Evolutionary conservation across 108 stramenopile genomes (phyloP).

Genomic region (Cyclotella atomus): DNA sequence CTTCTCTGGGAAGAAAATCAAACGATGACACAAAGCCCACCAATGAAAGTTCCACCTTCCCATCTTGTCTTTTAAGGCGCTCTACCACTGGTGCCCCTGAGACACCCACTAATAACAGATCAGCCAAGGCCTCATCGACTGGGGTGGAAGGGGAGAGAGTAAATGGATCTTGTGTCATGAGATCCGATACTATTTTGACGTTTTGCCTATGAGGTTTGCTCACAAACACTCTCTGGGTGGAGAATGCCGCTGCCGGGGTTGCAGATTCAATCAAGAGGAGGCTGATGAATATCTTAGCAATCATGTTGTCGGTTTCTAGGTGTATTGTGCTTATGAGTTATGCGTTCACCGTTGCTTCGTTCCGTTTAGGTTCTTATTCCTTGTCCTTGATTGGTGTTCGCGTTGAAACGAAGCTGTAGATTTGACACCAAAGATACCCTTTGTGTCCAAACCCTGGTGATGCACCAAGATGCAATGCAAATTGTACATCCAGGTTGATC

Average conservation of each 20-base stretch:
- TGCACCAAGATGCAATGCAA: too few relatives aligned
- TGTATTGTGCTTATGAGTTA: too few relatives aligned
- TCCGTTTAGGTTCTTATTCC: too few relatives aligned
- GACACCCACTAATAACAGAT: slow-evolving; percentile 38
- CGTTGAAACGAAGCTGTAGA: too few relatives aligned
- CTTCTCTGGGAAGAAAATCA: slow-evolving; percentile 49
- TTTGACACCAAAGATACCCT: too few relatives aligned
- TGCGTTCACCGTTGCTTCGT: too few relatives aligned
- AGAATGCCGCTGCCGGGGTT: not conserved
- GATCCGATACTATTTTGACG: slow-evolving; percentile 44
- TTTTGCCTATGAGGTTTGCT: slow-evolving; percentile 26
- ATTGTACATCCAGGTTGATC: too few relatives aligned
- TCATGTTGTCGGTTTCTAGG: too few relatives aligned
- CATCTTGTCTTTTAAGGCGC: slow-evolving; percentile 28
- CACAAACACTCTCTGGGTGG: slow-evolving; percentile 39
- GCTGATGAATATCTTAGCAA: too few relatives aligned
- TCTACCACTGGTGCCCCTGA: slow-evolving; percentile 50
- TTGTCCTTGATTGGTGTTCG: too few relatives aligned
- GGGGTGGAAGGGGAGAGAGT: slow-evolving; percentile 38
- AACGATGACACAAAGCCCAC: slow-evolving; percentile 51
- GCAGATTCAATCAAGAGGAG: too few relatives aligned
- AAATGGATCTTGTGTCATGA: slow-evolving; percentile 43
- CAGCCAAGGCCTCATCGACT: slow-evolving; percentile 47
- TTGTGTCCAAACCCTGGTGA: too few relatives aligned
- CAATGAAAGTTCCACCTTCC: slow-evolving; percentile 30